These are phyloP conservation scores for Pyrus bretschneideri DNA, from an alignment of 306 rosid genomes.

Conservation along the genomic window DNA sequence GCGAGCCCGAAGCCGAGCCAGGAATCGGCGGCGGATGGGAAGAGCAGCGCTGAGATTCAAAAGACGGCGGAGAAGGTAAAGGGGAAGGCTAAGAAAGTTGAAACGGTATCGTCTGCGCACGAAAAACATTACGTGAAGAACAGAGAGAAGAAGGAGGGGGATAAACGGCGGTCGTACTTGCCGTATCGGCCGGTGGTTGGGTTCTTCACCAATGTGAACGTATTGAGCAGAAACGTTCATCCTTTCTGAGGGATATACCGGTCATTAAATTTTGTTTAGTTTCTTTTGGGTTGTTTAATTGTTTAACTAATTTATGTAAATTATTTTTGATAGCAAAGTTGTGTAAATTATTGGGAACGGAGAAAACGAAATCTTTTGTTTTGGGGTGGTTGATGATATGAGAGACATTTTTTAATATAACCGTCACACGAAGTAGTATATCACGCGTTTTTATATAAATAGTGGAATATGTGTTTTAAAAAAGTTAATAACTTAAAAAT, in stretches of 20 bases:
- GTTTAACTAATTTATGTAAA: constrained; percentile 18
- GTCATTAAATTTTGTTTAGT: neutral
- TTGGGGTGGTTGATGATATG: neutral
- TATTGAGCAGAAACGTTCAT: constrained; percentile 62
- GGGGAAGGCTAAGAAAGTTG: neutral
- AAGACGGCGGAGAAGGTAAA: neutral
- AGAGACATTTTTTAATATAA: too few species aligned
- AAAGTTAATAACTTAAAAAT: too few species aligned
- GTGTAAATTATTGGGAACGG: constrained; percentile 13
- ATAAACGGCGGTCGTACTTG: constrained; percentile 64
- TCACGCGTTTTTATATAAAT: too few species aligned
- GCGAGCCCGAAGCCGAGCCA: neutral
- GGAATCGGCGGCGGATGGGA: neutral
- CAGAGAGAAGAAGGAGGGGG: constrained; percentile 56
- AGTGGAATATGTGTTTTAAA: too few species aligned
- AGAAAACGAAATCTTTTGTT: neutral
- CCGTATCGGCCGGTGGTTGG: constrained; percentile 77
- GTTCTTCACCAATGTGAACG: constrained; percentile 53
- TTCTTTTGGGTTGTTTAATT: neutral
- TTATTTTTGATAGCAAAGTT: neutral
- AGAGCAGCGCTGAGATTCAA: neutral
- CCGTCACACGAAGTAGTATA: too few species aligned
- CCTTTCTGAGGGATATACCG: constrained; percentile 34
- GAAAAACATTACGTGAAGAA: constrained; percentile 58
- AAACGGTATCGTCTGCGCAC: constrained; percentile 47